phyloP scores from a whole-genome alignment of 129 eudicot genomes.

The Saposhnikovia divaricata region DNA sequence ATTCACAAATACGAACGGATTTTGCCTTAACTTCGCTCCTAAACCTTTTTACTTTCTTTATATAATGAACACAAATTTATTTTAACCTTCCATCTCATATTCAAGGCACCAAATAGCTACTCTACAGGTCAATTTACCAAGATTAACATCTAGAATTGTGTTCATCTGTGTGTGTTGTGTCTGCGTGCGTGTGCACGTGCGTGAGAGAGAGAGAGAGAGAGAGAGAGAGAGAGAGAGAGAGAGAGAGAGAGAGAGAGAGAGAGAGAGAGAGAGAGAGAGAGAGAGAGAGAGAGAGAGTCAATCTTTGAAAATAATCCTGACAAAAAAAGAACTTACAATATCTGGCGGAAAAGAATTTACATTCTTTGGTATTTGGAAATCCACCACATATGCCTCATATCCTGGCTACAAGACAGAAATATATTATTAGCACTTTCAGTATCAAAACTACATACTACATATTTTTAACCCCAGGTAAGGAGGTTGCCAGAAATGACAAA shows the following conservation, averaged over 20 bases:
- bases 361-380: conserved; percentile 62
- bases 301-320: background rate
- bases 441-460: background rate
- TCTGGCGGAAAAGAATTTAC: conserved; percentile 31
- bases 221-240: background rate
- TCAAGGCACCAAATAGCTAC: background rate
- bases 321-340: conserved; percentile 42
- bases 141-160: background rate
- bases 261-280: too few relatives aligned
- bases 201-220: too few relatives aligned
- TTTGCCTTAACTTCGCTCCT: background rate
- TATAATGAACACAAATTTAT: background rate
- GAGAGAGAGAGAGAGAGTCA: background rate
- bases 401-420: conserved; percentile 58
- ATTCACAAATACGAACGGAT: background rate
- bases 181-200: too few relatives aligned
- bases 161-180: background rate
- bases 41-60: background rate
- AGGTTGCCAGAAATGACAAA: background rate
- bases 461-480: background rate
- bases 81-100: background rate
- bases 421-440: conserved; percentile 15
- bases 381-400: conserved; percentile 60
- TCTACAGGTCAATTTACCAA: background rate
- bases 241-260: too few relatives aligned